A percentile compares a stretch with the other conserved stretches of the same genome.
These are phyloP conservation scores for Saccharomyces pastorianus DNA, from an alignment of 1,139 yeast species.

Conservation along the genomic window DNA sequence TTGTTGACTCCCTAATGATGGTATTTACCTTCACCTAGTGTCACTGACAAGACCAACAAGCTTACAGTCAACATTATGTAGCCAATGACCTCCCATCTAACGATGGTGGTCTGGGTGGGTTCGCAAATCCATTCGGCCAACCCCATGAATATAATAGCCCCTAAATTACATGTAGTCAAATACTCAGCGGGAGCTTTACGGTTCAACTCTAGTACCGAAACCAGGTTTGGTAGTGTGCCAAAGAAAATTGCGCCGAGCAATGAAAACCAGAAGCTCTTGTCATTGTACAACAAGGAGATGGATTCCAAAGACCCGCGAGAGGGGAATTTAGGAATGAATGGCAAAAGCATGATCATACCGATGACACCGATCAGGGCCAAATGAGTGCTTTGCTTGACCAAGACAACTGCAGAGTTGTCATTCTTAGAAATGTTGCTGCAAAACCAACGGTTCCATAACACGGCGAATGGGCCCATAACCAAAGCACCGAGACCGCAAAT, in stretches of 20 bases:
- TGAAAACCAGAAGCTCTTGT: conserved; percentile 20
- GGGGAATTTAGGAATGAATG: conserved; percentile 19
- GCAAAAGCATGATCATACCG: conserved; percentile 17
- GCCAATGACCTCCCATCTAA: conserved; percentile 30
- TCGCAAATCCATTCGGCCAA: conserved; percentile 27
- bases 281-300: conserved; percentile 15
- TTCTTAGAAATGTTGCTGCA: conserved; percentile 5
- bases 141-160: conserved; percentile 25
- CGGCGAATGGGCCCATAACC: conserved; percentile 24
- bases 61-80: conserved; percentile 23
- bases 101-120: conserved; percentile 23
- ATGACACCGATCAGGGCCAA: conserved; percentile 19
- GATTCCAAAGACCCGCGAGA: conserved; percentile 8
- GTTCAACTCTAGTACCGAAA: conserved; percentile 19
- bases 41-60: conserved; percentile 19
- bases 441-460: conserved; percentile 21
- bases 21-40: conserved; percentile 6
- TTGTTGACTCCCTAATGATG: not conserved
- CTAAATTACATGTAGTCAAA: conserved; percentile 22
- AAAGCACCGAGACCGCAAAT: conserved; percentile 25
- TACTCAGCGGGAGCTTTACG: conserved; percentile 21
- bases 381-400: conserved; percentile 17
- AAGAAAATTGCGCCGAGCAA: conserved; percentile 16
- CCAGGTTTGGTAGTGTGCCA: conserved; percentile 21
- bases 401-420: conserved; percentile 12